Conservation (phyloP, 768 basidiomycete species). For the Holtermanniella nyarrowii region DNA sequence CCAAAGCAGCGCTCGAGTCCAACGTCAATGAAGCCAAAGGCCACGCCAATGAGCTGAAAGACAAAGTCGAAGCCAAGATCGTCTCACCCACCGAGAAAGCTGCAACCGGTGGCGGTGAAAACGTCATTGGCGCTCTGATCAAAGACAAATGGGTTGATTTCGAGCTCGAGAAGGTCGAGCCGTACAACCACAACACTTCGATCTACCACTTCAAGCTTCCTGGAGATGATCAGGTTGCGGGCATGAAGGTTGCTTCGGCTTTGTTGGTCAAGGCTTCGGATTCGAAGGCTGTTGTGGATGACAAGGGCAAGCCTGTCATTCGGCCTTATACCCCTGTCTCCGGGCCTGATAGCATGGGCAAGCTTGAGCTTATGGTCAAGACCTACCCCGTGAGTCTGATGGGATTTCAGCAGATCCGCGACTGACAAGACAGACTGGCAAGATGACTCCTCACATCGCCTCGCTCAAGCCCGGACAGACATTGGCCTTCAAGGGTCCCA, state of each 20-base stretch:
- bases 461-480: constrained; percentile 60
- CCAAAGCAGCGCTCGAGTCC: constrained; percentile 8
- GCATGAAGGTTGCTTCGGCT: constrained; percentile 20
- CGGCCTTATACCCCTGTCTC: constrained; percentile 93
- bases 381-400: constrained; percentile 44
- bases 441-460: constrained; percentile 73
- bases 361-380: constrained; percentile 73
- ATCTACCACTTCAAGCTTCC: constrained; percentile 72
- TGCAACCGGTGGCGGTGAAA: constrained; percentile 10
- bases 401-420: constrained; percentile 1
- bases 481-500: constrained; percentile 81
- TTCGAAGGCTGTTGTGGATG: constrained; percentile 54
- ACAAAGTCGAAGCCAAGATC: constrained; percentile 8
- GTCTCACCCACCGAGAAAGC: constrained; percentile 2
- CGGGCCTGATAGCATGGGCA: constrained; percentile 59
- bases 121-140: constrained; percentile 14
- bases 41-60: constrained; percentile 47
- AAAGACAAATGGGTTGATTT: constrained; percentile 49
- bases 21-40: constrained; percentile 48
- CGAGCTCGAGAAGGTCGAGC: constrained; percentile 61
- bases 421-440: constrained; percentile 54
- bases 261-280: constrained; percentile 65
- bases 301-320: constrained; percentile 75
- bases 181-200: constrained; percentile 91
- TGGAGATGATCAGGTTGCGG: constrained; percentile 33